Conservation (phyloP, 768 basidiomycete species). For the Boletus reticuloceps region DNA sequence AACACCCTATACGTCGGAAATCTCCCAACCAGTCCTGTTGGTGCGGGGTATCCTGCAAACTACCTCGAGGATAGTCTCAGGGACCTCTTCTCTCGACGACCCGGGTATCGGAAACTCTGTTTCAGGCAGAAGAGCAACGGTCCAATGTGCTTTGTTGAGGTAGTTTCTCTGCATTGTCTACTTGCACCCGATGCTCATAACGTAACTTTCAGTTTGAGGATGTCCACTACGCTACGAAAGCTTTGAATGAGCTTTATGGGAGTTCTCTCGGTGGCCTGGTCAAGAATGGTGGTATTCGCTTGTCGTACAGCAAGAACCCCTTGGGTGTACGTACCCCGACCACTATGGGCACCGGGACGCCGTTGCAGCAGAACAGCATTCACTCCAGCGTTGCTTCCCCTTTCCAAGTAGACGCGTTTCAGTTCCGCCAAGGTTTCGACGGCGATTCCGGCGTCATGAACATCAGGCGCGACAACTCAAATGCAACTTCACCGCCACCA, state of each 20-base stretch:
- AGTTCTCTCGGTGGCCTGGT: conserved; percentile 88
- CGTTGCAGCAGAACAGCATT: conserved; percentile 22
- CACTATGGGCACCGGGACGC: conserved; percentile 37
- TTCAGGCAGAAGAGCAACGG: conserved; percentile 97
- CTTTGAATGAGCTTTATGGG: conserved; percentile 89
- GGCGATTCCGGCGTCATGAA: conserved; percentile 18
- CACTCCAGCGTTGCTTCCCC: conserved; percentile 26
- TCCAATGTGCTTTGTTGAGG: conserved; percentile 99
- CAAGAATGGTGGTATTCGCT: conserved; percentile 92
- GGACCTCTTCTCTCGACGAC: conserved; percentile 72
- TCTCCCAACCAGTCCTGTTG: conserved; percentile 76
- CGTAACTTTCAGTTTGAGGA: conserved; percentile 73
- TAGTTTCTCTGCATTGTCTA: conserved; percentile 30
- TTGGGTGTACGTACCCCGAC: conserved; percentile 88
- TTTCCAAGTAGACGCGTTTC: conserved; percentile 28
- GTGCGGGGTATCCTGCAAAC: conserved; percentile 69
- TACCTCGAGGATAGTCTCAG: conserved; percentile 86
- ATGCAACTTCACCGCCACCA: conserved; percentile 24
- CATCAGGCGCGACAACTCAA: conserved; percentile 25
- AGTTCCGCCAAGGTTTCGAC: conserved; percentile 31
- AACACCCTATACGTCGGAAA: conserved; percentile 99
- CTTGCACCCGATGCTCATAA: background rate
- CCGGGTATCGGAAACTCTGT: conserved; percentile 88
- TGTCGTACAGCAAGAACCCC: conserved; percentile 98
- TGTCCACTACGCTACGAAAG: conserved; percentile 76